Conservation (phyloP, 2,329 filamentous ascomycete species). For the Neoascochyta sp. region DNA sequence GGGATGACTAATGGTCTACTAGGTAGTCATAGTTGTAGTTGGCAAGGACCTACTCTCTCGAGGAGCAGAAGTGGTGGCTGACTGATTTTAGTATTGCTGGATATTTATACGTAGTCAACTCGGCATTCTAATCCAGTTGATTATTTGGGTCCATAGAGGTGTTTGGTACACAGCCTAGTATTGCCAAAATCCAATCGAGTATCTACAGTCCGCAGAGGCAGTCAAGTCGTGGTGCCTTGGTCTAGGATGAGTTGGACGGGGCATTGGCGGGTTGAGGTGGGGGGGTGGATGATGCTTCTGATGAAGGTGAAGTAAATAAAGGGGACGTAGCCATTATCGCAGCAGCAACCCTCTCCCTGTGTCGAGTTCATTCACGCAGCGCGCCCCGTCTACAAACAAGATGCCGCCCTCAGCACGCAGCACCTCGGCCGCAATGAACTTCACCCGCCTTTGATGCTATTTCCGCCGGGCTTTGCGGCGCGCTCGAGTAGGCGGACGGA, state of each 20-base stretch:
- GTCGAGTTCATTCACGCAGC: conserved; percentile 63
- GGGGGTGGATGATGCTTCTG: conserved; percentile 11
- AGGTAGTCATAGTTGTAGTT: too few relatives aligned
- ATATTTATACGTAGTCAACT: too few relatives aligned
- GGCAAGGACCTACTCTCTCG: too few relatives aligned
- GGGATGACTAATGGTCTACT: too few relatives aligned
- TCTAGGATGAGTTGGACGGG: conserved; percentile 58
- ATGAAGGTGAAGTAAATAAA: too few relatives aligned
- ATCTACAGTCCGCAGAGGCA: too few relatives aligned
- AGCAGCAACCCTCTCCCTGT: conserved; percentile 56
- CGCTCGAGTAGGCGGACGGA: conserved; percentile 59
- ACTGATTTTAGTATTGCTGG: too few relatives aligned
- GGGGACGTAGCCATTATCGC: conserved; percentile 47
- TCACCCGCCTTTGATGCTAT: conserved; percentile 61
- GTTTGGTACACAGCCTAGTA: too few relatives aligned
- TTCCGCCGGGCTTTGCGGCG: conserved; percentile 58
- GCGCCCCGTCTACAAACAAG: conserved; percentile 48
- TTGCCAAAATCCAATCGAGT: too few relatives aligned
- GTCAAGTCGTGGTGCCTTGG: conserved; percentile 55
- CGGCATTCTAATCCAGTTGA: too few relatives aligned
- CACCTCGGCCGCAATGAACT: conserved; percentile 62
- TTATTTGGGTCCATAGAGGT: too few relatives aligned
- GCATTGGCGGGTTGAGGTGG: conserved; percentile 49
- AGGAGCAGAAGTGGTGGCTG: too few relatives aligned
- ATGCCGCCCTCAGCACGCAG: conserved; percentile 62